phyloP scores from a whole-genome alignment of 768 basidiomycete species.

The Lactifluus piperatus region DNA sequence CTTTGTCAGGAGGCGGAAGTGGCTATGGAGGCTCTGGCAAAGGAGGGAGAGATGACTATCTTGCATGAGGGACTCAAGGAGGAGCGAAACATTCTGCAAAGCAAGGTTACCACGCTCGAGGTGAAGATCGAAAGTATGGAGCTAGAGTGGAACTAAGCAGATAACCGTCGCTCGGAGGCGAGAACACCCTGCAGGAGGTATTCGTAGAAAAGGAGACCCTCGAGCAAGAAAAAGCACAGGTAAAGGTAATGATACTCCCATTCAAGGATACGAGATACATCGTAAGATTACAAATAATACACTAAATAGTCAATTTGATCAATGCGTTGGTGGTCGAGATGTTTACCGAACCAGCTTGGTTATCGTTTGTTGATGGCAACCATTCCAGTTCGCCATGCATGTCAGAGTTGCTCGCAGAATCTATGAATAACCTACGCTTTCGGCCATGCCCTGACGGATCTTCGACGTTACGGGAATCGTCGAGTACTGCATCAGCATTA shows the following conservation, averaged over 20 bases:
- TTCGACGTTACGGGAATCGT: conserved; percentile 20
- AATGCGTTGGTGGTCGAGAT: neutral
- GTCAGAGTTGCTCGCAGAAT: neutral
- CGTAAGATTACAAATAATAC: neutral
- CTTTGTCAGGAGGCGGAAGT: conserved; percentile 35
- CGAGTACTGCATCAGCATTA: conserved; percentile 22
- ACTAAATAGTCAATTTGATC: neutral
- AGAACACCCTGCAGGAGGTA: conserved; percentile 45
- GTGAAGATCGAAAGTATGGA: conserved; percentile 36
- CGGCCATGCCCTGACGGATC: conserved; percentile 32
- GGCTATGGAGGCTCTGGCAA: conserved; percentile 34
- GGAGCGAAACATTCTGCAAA: conserved; percentile 26
- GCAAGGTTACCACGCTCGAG: conserved; percentile 24
- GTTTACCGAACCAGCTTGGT: neutral
- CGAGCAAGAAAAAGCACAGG: conserved; percentile 30
- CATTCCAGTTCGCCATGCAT: neutral
- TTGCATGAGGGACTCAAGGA: conserved; percentile 45
- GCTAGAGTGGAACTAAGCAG: conserved; percentile 45
- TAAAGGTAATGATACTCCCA: too few relatives aligned
- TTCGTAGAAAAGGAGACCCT: conserved; percentile 44
- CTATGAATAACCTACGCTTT: conserved; percentile 20
- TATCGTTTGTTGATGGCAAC: neutral
- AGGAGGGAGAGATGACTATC: conserved; percentile 28
- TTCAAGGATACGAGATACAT: too few relatives aligned
- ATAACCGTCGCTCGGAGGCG: conserved; percentile 45